Percentiles rank a stretch among this genome's conserved stretches.
phyloP scores from a whole-genome alignment of 345 rosid genomes.

The Schrenkiella parvula region DNA sequence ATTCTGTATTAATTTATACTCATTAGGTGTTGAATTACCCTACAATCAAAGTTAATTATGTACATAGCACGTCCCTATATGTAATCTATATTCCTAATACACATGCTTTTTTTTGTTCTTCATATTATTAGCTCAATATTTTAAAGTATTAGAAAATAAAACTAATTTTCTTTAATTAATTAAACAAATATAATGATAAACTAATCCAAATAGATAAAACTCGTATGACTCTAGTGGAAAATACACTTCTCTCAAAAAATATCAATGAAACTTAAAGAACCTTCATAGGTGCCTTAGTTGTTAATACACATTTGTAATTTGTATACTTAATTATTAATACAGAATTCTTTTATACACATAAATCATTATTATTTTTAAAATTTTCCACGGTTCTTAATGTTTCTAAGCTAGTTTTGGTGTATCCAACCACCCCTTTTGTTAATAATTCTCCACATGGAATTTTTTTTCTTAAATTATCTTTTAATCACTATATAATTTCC shows the following conservation, averaged over 20 bases:
- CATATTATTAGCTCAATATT: neutral
- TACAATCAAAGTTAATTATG: slow-evolving; percentile 35
- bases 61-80: neutral
- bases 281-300: neutral
- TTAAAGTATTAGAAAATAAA: too few species aligned
- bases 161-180: neutral
- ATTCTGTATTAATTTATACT: slow-evolving; percentile 30
- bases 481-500: neutral
- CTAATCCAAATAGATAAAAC: neutral
- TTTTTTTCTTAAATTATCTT: neutral
- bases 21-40: slow-evolving; percentile 38
- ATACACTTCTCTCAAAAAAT: neutral
- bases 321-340: neutral
- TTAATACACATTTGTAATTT: slow-evolving; percentile 3
- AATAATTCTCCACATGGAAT: neutral
- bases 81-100: neutral
- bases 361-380: neutral
- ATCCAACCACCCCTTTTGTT: slow-evolving; percentile 6
- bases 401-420: neutral
- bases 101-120: neutral
- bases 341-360: neutral
- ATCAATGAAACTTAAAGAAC: neutral
- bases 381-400: neutral
- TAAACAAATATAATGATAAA: neutral
- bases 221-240: neutral